Percentiles rank a stretch among this genome's conserved stretches.
phyloP scores from a whole-genome alignment of 129 eudicot genomes.

The Cynara cardunculus region DNA sequence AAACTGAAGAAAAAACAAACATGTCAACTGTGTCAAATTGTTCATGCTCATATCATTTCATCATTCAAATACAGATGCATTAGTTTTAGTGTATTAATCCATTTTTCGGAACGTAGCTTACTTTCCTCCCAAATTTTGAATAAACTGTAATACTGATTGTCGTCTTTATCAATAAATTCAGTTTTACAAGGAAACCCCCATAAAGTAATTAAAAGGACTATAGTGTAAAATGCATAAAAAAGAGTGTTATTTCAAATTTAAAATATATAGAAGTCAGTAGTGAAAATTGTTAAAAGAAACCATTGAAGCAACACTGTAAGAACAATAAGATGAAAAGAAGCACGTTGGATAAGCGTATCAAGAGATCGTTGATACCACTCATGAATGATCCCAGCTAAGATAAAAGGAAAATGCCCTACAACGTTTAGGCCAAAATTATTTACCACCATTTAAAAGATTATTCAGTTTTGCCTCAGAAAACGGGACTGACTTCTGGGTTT shows the following conservation, averaged over 20 bases:
- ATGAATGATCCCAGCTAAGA: background rate
- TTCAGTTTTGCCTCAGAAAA: background rate
- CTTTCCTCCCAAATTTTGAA: background rate
- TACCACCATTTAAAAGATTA: background rate
- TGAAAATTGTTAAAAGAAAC: background rate
- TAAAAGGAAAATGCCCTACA: background rate
- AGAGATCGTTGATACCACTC: background rate
- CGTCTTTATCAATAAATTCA: background rate
- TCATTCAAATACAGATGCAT: slow-evolving; percentile 6
- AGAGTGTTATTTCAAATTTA: background rate
- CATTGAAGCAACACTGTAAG: too few species aligned
- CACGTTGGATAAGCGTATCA: too few species aligned
- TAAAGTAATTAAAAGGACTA: background rate
- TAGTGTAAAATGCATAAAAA: slow-evolving; percentile 1
- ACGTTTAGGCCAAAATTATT: background rate
- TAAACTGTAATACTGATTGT: background rate
- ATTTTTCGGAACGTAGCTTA: background rate
- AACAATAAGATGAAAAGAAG: too few species aligned
- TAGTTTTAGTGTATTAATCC: background rate
- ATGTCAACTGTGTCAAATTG: background rate
- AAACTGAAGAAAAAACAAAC: background rate
- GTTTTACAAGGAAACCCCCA: background rate
- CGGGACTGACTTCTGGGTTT: background rate
- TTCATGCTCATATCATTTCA: background rate
- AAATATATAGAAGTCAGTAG: too few species aligned